Percentiles rank a stretch among this genome's conserved stretches.
Evolutionary conservation across 306 rosid genomes (phyloP).

Genomic region (Erythrophleum fordii): DNA sequence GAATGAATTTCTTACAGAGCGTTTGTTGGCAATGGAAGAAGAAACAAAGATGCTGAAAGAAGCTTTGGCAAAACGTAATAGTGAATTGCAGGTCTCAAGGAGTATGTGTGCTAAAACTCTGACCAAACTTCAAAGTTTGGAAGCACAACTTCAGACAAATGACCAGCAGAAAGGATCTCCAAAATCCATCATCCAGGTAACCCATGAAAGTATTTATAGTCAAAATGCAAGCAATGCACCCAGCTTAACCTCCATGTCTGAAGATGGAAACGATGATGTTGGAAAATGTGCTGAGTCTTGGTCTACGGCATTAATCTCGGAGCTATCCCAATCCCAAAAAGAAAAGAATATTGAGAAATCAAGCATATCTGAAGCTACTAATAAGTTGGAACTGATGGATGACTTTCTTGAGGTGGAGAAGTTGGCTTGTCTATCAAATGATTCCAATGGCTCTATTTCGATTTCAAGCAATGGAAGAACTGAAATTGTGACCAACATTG

Average conservation of each 20-base stretch:
- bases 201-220: slow-evolving; percentile 66
- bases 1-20: slow-evolving; percentile 91
- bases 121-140: slow-evolving; percentile 80
- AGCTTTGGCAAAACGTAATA: slow-evolving; percentile 95
- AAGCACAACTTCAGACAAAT: slow-evolving; percentile 65
- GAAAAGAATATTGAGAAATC: slow-evolving; percentile 63
- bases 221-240: slow-evolving; percentile 81
- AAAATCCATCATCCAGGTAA: slow-evolving; percentile 64
- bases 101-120: slow-evolving; percentile 87
- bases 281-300: slow-evolving; percentile 82
- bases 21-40: slow-evolving; percentile 83
- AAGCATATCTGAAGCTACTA: slow-evolving; percentile 65
- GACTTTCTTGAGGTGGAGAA: slow-evolving; percentile 99
- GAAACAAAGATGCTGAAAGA: slow-evolving; percentile 98
- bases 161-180: slow-evolving; percentile 81
- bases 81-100: slow-evolving; percentile 94
- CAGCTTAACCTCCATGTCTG: slow-evolving; percentile 84
- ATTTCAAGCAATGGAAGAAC: slow-evolving; percentile 46
- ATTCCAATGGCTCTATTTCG: slow-evolving; percentile 57
- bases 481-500: slow-evolving; percentile 51
- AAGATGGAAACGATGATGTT: slow-evolving; percentile 87
- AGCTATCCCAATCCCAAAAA: slow-evolving; percentile 62
- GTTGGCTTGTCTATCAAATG: slow-evolving; percentile 77
- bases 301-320: slow-evolving; percentile 66
- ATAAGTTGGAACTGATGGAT: slow-evolving; percentile 90